Percentiles rank a stretch among this genome's conserved stretches.
Evolutionary conservation across 805 yeast species (phyloP).

Genomic region (Saturnispora diversa): DNA sequence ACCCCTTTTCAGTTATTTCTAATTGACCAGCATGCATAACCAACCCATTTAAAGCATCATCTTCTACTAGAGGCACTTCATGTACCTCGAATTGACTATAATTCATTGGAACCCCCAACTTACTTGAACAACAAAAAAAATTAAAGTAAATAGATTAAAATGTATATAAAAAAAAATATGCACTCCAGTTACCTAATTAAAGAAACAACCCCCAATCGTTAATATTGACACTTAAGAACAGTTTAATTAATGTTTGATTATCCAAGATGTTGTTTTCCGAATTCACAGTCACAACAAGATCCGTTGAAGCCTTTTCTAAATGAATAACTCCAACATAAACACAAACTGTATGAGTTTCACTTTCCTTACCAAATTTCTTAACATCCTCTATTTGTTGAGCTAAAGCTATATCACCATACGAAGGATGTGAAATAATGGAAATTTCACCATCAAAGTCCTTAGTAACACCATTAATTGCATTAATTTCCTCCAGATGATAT

Average conservation of each 20-base stretch:
- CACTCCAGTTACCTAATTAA: too few species aligned
- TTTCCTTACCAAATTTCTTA: constrained; percentile 7
- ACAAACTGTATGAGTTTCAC: not conserved
- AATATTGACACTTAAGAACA: constrained; percentile 5
- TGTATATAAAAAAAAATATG: not conserved
- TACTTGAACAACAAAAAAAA: not conserved
- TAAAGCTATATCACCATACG: constrained; percentile 2
- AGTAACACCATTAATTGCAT: constrained; percentile 1
- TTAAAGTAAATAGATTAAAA: not conserved
- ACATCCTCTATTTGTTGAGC: constrained; percentile 1
- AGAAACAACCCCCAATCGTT: constrained; percentile 8
- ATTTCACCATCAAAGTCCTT: not conserved
- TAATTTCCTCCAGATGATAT: constrained; percentile 5
- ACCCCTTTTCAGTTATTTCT: constrained; percentile 7
- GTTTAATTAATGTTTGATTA: not conserved
- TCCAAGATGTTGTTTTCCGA: not conserved
- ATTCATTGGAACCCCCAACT: not conserved
- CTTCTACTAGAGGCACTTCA: not conserved
- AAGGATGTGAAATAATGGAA: not conserved
- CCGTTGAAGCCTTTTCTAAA: constrained; percentile 1
- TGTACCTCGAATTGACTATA: constrained; percentile 2
- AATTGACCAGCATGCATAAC: constrained; percentile 15
- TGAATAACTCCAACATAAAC: constrained; percentile 7
- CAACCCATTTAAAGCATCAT: not conserved
- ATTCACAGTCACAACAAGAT: constrained; percentile 2